These are phyloP conservation scores for Oldenlandia corymbosa DNA, from an alignment of 257 asterid species.

Conservation along the genomic window DNA sequence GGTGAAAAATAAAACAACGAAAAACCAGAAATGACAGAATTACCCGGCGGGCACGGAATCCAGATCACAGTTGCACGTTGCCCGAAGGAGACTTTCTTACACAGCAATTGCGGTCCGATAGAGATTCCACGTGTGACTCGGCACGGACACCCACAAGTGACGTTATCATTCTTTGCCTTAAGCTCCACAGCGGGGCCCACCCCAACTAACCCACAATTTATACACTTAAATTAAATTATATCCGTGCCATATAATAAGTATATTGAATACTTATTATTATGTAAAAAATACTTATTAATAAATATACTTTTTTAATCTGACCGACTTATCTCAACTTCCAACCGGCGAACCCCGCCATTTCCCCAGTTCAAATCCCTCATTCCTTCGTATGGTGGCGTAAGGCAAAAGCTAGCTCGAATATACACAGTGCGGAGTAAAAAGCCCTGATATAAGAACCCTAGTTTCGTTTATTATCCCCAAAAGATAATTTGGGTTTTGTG, in stretches of 20 bases:
- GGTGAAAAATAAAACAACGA: neutral
- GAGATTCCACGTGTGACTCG: conserved; percentile 8
- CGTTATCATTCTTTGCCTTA: conserved; percentile 6
- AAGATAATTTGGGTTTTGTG: neutral
- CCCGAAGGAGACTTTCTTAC: neutral
- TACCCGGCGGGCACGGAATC: conserved; percentile 9
- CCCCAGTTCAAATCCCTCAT: conserved; percentile 14
- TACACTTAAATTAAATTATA: too few species aligned
- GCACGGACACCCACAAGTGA: neutral
- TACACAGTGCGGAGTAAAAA: conserved; percentile 1
- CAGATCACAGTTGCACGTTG: neutral
- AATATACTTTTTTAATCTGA: too few species aligned
- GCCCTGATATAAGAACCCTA: neutral
- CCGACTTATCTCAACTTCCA: neutral
- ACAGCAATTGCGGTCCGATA: neutral
- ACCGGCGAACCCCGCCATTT: conserved; percentile 13
- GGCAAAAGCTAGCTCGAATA: neutral
- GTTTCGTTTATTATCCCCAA: too few species aligned
- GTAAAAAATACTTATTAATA: too few species aligned
- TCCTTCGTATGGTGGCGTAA: neutral
- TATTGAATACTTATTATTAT: too few species aligned
- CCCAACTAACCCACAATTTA: too few species aligned
- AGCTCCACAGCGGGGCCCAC: conserved; percentile 11
- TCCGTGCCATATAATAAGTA: too few species aligned
- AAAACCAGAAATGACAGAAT: conserved; percentile 4